Evolutionary conservation across 768 basidiomycete genomes (phyloP).

Genomic region (Lactarius psammicola): DNA sequence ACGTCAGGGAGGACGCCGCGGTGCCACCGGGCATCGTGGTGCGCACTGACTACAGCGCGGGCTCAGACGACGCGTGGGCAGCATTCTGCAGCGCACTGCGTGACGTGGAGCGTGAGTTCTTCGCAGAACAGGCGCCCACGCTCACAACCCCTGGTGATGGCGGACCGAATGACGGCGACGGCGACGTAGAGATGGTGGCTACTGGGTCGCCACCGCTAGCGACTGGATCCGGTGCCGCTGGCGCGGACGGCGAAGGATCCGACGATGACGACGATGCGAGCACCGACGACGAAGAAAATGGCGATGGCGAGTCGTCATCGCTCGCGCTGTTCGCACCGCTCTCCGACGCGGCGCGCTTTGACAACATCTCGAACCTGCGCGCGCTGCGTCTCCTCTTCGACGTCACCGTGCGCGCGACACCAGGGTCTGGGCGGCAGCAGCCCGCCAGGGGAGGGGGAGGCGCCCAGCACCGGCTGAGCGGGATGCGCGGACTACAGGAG

Average conservation of each 20-base stretch:
- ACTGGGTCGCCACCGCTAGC: background rate
- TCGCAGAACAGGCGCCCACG: slow-evolving; percentile 18
- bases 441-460: slow-evolving; percentile 31
- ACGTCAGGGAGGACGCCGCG: slow-evolving; percentile 44
- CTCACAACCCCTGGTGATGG: slow-evolving; percentile 25
- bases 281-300: slow-evolving; percentile 25
- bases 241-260: slow-evolving; percentile 28
- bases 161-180: slow-evolving; percentile 21
- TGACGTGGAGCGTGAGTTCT: slow-evolving; percentile 58
- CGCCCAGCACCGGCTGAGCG: slow-evolving; percentile 58
- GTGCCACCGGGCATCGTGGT: slow-evolving; percentile 60
- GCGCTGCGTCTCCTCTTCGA: slow-evolving; percentile 72
- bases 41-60: slow-evolving; percentile 68
- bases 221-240: no score
- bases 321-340: slow-evolving; percentile 54
- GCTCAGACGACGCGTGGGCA: slow-evolving; percentile 57
- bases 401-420: slow-evolving; percentile 53
- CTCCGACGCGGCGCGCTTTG: slow-evolving; percentile 45
- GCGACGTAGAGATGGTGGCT: slow-evolving; percentile 17
- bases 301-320: slow-evolving; percentile 23
- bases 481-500: slow-evolving; percentile 68
- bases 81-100: slow-evolving; percentile 50
- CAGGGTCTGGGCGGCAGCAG: slow-evolving; percentile 39
- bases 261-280: background rate
- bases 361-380: slow-evolving; percentile 58